Evolutionary conservation across 108 stramenopile species (phyloP).

Genomic region (Pseudonitzschia pungens): DNA sequence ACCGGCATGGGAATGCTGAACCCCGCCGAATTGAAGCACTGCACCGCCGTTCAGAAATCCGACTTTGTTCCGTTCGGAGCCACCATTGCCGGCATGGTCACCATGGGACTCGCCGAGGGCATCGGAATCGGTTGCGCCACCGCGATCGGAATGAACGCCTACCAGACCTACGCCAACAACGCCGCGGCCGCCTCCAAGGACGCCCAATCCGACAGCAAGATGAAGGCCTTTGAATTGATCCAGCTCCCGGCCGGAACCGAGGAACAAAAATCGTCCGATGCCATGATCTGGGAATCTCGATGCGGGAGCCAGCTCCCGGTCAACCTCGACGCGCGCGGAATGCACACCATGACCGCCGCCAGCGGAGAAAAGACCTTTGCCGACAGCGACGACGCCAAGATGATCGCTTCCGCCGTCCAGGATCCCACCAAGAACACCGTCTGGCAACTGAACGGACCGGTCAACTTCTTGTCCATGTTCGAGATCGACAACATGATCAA

Average conservation of each 20-base stretch:
- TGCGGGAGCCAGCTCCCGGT: constrained; percentile 1
- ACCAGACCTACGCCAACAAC: constrained; percentile 8
- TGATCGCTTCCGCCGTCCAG: background rate
- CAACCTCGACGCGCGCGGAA: background rate
- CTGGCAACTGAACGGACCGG: constrained; percentile 30
- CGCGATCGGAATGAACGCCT: constrained; percentile 25
- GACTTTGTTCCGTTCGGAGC: constrained; percentile 31
- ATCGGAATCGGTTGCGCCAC: constrained; percentile 41
- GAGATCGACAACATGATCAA: constrained; percentile 35
- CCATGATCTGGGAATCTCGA: constrained; percentile 5
- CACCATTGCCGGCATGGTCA: constrained; percentile 43
- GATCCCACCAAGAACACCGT: constrained; percentile 19
- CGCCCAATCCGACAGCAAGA: background rate
- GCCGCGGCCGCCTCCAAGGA: background rate
- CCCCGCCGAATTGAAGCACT: constrained; percentile 39
- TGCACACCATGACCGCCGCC: constrained; percentile 19
- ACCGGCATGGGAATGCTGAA: constrained; percentile 33
- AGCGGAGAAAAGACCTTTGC: constrained; percentile 6
- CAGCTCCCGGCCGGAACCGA: background rate
- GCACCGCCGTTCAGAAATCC: constrained; percentile 27
- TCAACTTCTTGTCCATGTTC: constrained; percentile 40
- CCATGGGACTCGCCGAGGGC: constrained; percentile 43
- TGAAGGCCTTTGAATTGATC: constrained; percentile 17
- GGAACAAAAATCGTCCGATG: too few species aligned
- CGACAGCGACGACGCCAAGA: constrained; percentile 11